Base-by-base conservation (phyloP, 2,329 filamentous ascomycete genomes). In the Colletotrichum limetticola region DNA sequence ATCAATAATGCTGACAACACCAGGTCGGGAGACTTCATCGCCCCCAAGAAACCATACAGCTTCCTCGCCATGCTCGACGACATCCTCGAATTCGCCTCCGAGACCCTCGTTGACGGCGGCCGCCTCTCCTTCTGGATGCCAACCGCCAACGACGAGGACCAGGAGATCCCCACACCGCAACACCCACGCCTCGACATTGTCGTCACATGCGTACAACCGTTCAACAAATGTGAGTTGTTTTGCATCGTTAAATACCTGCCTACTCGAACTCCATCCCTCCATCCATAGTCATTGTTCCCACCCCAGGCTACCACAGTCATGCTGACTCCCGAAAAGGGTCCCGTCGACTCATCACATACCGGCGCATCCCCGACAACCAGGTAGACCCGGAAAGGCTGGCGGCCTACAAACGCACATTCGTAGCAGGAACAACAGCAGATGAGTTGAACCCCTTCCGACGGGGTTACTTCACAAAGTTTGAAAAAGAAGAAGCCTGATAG, bases 121-220 rank as follows among this genome's bases (percentile, higher is more conserved):
- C 88, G 97, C 32, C 82, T 99, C 11, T 94, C 93, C 8, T 97
- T 99, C 86, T 99, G 97, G 97, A 97, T 98, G 94, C 97, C 97
- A 0, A 97, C 95, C 0, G 92, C 95, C 32, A 95, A 94, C 79
- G 92, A 94, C 73, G 90, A 95, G 76, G 89, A 94, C 60, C 89
- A 92, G 71, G 93, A 96, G 79, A 90, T 98, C 26, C 86, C 90
- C 0, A 88, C 96, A 16, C 96, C 96, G 0, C 88, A 87, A 24
- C 95, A 98, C 80, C 93, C 93, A 0, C 90, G 89, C 70, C 84
- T 99, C 16, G 89, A 93, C 77, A 84, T 96, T 28, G 88, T 95
- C 24, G 91, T 89, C 56, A 89, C 95, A 35, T 98, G 95, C 79
- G 91, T 94, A 7, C 97, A 99, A 80, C 87, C 89, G 0, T 99